These are phyloP conservation scores for Verruconis gallopava DNA, from an alignment of 2,329 filamentous ascomycete genomes.

Conservation along the genomic window DNA sequence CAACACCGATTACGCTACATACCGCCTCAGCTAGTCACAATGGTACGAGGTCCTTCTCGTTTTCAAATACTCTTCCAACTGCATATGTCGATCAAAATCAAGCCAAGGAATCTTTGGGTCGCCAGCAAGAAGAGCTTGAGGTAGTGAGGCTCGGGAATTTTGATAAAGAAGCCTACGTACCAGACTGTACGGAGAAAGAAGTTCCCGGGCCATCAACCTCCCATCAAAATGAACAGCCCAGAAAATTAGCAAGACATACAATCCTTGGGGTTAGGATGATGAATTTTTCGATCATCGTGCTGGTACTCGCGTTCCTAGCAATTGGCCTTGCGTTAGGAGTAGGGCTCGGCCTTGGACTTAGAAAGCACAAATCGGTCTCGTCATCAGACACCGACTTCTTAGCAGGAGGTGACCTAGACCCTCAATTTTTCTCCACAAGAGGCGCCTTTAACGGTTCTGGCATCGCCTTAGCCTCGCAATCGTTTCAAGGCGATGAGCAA, in stretches of 20 bases:
- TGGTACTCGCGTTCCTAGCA: not conserved
- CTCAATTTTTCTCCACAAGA: not conserved
- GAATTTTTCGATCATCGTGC: not conserved
- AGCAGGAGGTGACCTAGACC: slow-evolving; percentile 27
- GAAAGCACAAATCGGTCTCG: not conserved
- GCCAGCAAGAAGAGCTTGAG: not conserved
- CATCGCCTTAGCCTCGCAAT: slow-evolving; percentile 3
- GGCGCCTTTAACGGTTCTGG: slow-evolving; percentile 9
- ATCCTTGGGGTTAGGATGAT: not conserved
- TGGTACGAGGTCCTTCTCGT: not conserved
- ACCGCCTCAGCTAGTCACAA: not conserved
- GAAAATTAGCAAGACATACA: not conserved
- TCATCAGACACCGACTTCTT: slow-evolving; percentile 13
- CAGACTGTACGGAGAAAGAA: not conserved
- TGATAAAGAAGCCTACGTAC: slow-evolving; percentile 3
- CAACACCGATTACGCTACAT: not conserved
- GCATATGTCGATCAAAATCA: not conserved
- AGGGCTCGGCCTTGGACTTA: slow-evolving; percentile 4
- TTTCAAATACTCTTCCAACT: not conserved
- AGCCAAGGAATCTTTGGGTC: not conserved
- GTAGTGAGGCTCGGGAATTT: not conserved
- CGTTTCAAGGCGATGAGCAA: not conserved
- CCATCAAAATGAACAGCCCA: not conserved
- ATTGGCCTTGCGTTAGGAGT: slow-evolving; percentile 1
- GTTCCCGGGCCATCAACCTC: not conserved